Percentiles rank a stretch among this genome's conserved stretches.
phyloP scores from a whole-genome alignment of 2,329 filamentous ascomycete genomes.

The Colletotrichum cuscutae region DNA sequence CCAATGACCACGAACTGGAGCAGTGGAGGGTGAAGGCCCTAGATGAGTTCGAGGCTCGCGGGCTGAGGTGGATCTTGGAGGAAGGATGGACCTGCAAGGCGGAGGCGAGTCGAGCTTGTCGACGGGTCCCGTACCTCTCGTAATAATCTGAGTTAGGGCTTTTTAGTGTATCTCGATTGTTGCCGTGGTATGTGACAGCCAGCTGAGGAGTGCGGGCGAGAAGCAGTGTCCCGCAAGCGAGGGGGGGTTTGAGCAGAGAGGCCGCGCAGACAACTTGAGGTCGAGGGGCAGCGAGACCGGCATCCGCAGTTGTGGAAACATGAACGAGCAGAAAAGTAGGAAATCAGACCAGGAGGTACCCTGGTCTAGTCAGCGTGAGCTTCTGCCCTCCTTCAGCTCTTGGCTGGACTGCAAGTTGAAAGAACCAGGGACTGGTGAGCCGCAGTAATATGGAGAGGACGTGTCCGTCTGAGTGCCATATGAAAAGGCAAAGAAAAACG shows the following conservation, averaged over 20 bases:
- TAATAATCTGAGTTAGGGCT: constrained; percentile 32
- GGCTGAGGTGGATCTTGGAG: constrained; percentile 34
- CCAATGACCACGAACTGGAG: constrained; percentile 24
- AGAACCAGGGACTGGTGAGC: constrained; percentile 5
- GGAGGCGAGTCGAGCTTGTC: constrained; percentile 29
- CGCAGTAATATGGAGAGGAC: neutral
- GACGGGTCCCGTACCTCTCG: constrained; percentile 25
- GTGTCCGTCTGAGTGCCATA: constrained; percentile 2
- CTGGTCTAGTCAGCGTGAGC: constrained; percentile 16
- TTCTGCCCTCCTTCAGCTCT: constrained; percentile 27
- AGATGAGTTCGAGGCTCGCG: constrained; percentile 31
- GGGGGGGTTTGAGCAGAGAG: constrained; percentile 24
- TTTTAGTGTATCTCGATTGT: constrained; percentile 31
- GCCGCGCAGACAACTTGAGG: constrained; percentile 28
- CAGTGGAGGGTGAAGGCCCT: constrained; percentile 27
- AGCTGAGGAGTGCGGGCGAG: constrained; percentile 23
- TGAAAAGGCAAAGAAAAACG: constrained; percentile 16
- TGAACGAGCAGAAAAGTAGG: constrained; percentile 21
- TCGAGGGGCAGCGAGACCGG: constrained; percentile 34
- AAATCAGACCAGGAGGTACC: constrained; percentile 13
- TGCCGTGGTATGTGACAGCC: constrained; percentile 28
- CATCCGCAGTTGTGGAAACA: constrained; percentile 31
- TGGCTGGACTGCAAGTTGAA: neutral
- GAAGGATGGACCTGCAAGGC: constrained; percentile 26
- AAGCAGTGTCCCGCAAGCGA: constrained; percentile 29